phyloP scores from a whole-genome alignment of 371 early-diverging fungal genomes.

The Mucor sp. region DNA sequence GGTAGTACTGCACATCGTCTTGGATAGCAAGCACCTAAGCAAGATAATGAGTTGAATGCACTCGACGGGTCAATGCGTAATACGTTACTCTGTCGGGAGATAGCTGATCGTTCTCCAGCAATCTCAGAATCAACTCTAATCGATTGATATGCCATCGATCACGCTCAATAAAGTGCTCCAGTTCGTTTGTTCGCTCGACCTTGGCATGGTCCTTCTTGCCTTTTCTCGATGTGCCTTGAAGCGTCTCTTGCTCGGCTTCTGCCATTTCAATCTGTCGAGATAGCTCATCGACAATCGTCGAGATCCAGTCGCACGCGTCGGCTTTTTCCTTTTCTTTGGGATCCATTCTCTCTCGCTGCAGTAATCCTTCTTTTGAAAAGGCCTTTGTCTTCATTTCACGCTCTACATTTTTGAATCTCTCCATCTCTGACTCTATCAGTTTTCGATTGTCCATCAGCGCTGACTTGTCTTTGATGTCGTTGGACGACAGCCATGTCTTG shows the following conservation, averaged over 20 bases:
- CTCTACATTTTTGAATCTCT: constrained; percentile 95
- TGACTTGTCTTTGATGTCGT: constrained; percentile 96
- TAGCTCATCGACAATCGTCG: constrained; percentile 79
- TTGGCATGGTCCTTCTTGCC: constrained; percentile 83
- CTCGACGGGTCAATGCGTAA: neutral
- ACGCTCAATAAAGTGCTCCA: constrained; percentile 81
- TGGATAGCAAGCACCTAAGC: constrained; percentile 21
- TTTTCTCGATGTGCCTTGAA: constrained; percentile 74
- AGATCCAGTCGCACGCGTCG: constrained; percentile 85
- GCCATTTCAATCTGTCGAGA: constrained; percentile 85
- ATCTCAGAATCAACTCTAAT: constrained; percentile 88
- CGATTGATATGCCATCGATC: constrained; percentile 90
- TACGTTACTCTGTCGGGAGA: constrained; percentile 58
- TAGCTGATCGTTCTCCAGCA: constrained; percentile 91
- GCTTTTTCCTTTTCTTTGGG: constrained; percentile 92
- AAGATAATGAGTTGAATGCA: neutral
- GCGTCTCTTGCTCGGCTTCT: constrained; percentile 88
- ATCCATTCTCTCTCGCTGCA: constrained; percentile 81
- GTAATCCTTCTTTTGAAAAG: constrained; percentile 95
- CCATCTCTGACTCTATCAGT: constrained; percentile 98
- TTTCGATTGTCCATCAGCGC: constrained; percentile 87
- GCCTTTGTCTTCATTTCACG: constrained; percentile 99
- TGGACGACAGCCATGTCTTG: constrained; percentile 90
- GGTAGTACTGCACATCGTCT: constrained; percentile 90
- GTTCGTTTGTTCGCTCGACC: constrained; percentile 65